Percentiles rank a stretch among this genome's conserved stretches.
These are phyloP conservation scores for Ambispora gerdemannii DNA, from an alignment of 192 early-diverging fungal species.

Conservation along the genomic window DNA sequence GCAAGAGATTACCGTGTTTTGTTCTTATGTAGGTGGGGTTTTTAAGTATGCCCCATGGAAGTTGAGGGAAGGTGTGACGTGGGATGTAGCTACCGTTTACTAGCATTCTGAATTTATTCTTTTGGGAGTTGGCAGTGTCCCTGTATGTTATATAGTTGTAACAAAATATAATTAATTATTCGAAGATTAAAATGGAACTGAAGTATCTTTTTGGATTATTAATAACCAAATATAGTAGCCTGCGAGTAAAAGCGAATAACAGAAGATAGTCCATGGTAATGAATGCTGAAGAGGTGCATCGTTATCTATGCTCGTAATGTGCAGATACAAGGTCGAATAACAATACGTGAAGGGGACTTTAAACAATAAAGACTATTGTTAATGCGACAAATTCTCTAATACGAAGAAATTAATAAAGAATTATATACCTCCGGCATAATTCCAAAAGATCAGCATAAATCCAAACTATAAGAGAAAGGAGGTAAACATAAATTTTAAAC, in stretches of 20 bases:
- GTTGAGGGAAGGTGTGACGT: conserved; percentile 46
- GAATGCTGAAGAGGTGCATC: conserved; percentile 36
- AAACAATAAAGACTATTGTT: too few species aligned
- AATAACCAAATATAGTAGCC: conserved; percentile 43
- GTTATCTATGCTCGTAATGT: conserved; percentile 40
- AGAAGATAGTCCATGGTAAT: conserved; percentile 32
- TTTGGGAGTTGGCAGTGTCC: conserved; percentile 55
- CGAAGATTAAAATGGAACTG: too few species aligned
- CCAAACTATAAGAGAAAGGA: too few species aligned
- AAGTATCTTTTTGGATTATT: too few species aligned
- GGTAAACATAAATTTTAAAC: too few species aligned
- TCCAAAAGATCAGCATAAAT: conserved; percentile 55
- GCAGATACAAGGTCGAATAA: conserved; percentile 43
- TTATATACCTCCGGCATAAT: conserved; percentile 41
- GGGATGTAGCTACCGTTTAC: conserved; percentile 42
- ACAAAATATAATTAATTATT: too few species aligned
- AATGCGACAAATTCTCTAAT: not conserved
- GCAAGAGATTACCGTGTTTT: conserved; percentile 54
- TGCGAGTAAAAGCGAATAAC: conserved; percentile 36
- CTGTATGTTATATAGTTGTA: too few species aligned
- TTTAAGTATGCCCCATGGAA: conserved; percentile 48
- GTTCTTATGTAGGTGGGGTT: conserved; percentile 67
- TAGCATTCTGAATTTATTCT: conserved; percentile 51
- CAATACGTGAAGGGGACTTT: conserved; percentile 50
- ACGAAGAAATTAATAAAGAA: conserved; percentile 1